Evolutionary conservation across 768 basidiomycete genomes (phyloP), one percentile per base, ranked within the genome.

Genomic region (Hortiboletus flavorubellus): DNA sequence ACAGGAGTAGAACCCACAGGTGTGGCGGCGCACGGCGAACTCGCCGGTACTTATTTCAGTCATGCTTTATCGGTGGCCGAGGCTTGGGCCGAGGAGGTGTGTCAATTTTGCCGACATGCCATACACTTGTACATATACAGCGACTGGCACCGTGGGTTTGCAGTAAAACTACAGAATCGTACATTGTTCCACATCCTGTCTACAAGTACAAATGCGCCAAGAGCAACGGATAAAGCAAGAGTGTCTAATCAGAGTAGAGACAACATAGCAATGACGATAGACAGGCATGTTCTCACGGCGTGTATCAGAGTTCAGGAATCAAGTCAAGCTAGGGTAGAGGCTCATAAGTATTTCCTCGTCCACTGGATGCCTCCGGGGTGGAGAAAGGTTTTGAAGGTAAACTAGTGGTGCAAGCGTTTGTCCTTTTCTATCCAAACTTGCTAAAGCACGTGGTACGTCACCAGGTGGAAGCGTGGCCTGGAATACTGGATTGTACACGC

Each of bases 281-380:
- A 48, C 40, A 39, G 63, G 31, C 16, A 47, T 12, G 12, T 9
- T 42, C 38, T 39, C 35, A 31, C 43, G 62, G 52, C 59, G 53
- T 38, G 50, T 30, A 49, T 65, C 47, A 34, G 62, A 55, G 53
- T 44, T 40, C 49, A 45, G 55, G 38, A 58, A 44, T 73, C 60
- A 70, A 43, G 65, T 61, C 53, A 69, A 38, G 16, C 63, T 68
- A 54, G 77, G 69, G 39, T 62, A 70, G 58, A 86, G 80, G 2
- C 80, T 80, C 77, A 86, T 86, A 47, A 90, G 73, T 7, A 84
- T 83, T 65, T 82, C 79, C 68, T 89, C 86, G 64, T 90, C 88
- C 50, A 86, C 67, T 3, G 85, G 84, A 65, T 89, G 87, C 45
- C 88, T 80, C 49, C 80, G 79, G 16, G 78, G 79, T 15, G 83